Evolutionary conservation across 257 asterid species (phyloP), one percentile per base, ranked within the genome.

Genomic region (Plectranthus barbatus): DNA sequence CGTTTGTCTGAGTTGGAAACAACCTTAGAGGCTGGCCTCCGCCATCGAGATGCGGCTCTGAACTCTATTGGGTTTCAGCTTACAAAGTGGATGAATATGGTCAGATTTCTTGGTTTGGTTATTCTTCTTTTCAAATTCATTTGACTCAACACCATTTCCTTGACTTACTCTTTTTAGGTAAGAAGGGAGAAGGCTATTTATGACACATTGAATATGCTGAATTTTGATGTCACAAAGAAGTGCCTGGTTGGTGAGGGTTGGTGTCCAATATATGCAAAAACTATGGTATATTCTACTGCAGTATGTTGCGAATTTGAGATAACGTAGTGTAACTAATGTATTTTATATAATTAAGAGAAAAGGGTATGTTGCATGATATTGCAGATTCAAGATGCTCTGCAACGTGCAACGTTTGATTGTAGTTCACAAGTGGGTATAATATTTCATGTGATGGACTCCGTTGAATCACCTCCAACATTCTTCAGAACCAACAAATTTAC

Each of bases 191-290:
- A 87, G 73, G 90, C 93, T 68, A 86, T 87, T 53, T 91, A 82
- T 71, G 96, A 91, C 70, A 82, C 87, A 26, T 72, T 91, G 70
- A 91, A 91, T 78, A 91, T 84, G 96, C 84, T 91, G 71, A 91
- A 86, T 65, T 84, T 87, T 81, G 97, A 91, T 67, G 97, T 91
- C 66, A 91, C 97, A 1, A 87, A 91, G 85, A 91, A 91, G 78
- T 91, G 96, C 79, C 86, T 91, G 34, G 94, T 91, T 68, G 97
- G 95, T 33, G 96, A 91, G 85, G 97, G 97, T 73, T 91, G 97
- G 97, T 91, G 91, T 73, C 97, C 97, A 44, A 61, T 75, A 72
- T 91, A 84, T 78, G 91, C 96, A 51, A 86, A 83, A 76, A 46
- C 81, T 29, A 71, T 80, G 95, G 97, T 91, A 56, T 61, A 13